Percentiles rank a stretch among this genome's conserved stretches.
These are phyloP conservation scores for Symbiodinium natans DNA, from an alignment of 73 alveolate genomes.

Conservation along the genomic window DNA sequence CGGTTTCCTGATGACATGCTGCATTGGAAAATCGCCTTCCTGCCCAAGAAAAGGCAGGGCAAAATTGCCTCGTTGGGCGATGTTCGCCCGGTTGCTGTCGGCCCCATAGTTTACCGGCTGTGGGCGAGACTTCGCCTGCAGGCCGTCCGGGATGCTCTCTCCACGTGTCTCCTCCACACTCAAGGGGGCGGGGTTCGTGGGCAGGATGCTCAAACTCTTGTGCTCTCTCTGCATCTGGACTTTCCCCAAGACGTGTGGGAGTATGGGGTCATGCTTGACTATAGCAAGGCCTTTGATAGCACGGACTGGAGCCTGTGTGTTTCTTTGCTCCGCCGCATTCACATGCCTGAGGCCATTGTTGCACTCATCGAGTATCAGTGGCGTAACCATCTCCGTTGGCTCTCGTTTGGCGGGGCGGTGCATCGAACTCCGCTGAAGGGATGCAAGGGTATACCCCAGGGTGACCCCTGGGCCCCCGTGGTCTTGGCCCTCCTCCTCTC, in stretches of 20 bases:
- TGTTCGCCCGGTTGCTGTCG: background rate
- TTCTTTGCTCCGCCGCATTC: background rate
- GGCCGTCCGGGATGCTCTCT: background rate
- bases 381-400: background rate
- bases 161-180: background rate
- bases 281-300: constrained; percentile 13
- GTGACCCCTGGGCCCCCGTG: background rate
- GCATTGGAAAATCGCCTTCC: background rate
- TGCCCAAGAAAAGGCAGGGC: background rate
- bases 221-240: background rate
- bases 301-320: background rate
- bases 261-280: background rate
- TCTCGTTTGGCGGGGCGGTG: constrained; percentile 4
- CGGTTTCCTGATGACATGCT: background rate
- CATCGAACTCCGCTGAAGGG: background rate
- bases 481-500: background rate
- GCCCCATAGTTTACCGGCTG: background rate
- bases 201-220: background rate
- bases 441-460: background rate
- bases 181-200: constrained; percentile 17
- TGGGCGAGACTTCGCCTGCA: background rate
- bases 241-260: background rate
- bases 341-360: background rate
- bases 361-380: background rate
- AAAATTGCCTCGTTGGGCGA: background rate